Evolutionary conservation across 768 basidiomycete genomes (phyloP).

Genomic region (Gymnopilus junonius): DNA sequence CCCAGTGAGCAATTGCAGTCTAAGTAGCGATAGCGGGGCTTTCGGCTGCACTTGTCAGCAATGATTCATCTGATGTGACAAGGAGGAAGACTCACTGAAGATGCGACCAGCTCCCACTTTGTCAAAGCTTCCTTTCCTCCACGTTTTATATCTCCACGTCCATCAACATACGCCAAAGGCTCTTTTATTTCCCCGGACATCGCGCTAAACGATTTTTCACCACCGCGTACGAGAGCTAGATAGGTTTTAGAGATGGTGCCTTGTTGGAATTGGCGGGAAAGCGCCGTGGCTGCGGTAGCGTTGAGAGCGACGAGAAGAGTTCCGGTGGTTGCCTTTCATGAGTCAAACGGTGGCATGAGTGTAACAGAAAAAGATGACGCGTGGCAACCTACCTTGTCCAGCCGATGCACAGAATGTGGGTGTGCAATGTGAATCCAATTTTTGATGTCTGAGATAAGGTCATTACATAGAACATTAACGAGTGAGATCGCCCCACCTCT

Average conservation of each 20-base stretch:
- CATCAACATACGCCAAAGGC: slow-evolving; percentile 46
- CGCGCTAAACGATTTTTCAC: slow-evolving; percentile 45
- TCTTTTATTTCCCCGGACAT: slow-evolving; percentile 42
- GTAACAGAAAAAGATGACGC: background rate
- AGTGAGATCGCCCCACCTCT: slow-evolving; percentile 26
- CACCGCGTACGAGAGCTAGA: slow-evolving; percentile 65
- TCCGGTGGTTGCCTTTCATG: slow-evolving; percentile 62
- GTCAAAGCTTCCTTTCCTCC: slow-evolving; percentile 45
- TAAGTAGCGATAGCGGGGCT: slow-evolving; percentile 59
- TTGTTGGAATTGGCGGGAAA: slow-evolving; percentile 58
- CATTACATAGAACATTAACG: background rate
- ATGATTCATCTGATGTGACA: background rate
- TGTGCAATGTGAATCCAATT: slow-evolving; percentile 20
- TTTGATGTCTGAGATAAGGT: slow-evolving; percentile 24
- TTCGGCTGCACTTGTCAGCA: slow-evolving; percentile 32
- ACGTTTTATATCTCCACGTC: slow-evolving; percentile 45
- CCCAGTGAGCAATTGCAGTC: slow-evolving; percentile 61
- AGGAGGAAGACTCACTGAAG: slow-evolving; percentile 46
- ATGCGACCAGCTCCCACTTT: slow-evolving; percentile 62
- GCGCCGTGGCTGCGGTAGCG: slow-evolving; percentile 42
- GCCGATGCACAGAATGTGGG: slow-evolving; percentile 61
- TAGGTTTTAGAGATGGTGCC: slow-evolving; percentile 60
- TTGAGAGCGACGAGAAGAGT: slow-evolving; percentile 59
- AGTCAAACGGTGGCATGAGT: background rate
- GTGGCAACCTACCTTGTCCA: slow-evolving; percentile 74